These are phyloP conservation scores for Fagopyrum tataricum DNA, from an alignment of 148 eudicot genomes.

Conservation along the genomic window DNA sequence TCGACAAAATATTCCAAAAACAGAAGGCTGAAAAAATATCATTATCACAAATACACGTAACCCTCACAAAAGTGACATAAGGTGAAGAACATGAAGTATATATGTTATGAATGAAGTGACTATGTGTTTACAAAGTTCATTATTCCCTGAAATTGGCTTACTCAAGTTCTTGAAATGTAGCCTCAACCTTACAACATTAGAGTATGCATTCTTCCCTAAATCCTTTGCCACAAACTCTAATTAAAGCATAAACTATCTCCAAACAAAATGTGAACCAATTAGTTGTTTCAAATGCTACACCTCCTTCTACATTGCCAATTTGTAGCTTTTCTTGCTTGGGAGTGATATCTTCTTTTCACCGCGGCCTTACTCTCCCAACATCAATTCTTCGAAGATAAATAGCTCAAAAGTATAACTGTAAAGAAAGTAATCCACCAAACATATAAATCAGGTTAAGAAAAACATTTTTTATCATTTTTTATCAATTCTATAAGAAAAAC, in stretches of 20 bases:
- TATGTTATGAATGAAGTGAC: too few relatives aligned
- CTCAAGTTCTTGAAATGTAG: conserved; percentile 3
- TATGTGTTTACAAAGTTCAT: background rate
- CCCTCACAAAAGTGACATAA: too few relatives aligned
- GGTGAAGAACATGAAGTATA: too few relatives aligned
- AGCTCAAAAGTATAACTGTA: background rate
- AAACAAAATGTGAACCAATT: background rate
- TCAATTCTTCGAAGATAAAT: background rate
- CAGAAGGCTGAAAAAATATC: too few relatives aligned
- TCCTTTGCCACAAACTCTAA: background rate
- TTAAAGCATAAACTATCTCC: background rate
- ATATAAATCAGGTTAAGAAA: too few relatives aligned
- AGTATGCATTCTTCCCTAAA: background rate
- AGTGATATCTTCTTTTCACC: background rate
- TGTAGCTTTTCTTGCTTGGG: background rate
- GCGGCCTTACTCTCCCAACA: background rate
- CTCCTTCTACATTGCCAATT: background rate
- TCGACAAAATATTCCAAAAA: too few relatives aligned
- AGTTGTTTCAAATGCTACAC: background rate
- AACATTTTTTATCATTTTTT: background rate
- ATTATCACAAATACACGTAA: too few relatives aligned
- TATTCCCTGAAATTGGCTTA: conserved; percentile 9
- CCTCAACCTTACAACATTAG: conserved; percentile 1
- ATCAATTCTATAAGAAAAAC: background rate
- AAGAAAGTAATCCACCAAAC: background rate